phyloP scores from a whole-genome alignment of 2,329 filamentous ascomycete species.

The Nemania diffusa region DNA sequence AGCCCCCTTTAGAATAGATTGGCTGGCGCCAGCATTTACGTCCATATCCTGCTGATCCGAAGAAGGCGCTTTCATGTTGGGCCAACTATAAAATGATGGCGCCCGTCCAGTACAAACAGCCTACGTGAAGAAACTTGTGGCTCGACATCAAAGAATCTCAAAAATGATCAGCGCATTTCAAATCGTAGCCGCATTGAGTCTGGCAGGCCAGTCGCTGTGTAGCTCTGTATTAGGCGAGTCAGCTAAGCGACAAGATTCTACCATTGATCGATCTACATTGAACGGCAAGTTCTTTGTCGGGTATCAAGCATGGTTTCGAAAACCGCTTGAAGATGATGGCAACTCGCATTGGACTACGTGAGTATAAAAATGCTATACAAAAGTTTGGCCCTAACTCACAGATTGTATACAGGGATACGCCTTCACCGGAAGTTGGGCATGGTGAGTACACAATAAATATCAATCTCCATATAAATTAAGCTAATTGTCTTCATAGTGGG shows the following conservation, averaged over 20 bases:
- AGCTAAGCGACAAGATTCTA: slow-evolving; percentile 29
- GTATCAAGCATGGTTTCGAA: slow-evolving; percentile 46
- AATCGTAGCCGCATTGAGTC: slow-evolving; percentile 22
- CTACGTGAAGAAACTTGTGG: neutral
- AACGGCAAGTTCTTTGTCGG: slow-evolving; percentile 44
- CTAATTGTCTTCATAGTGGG: slow-evolving; percentile 34
- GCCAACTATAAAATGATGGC: slow-evolving; percentile 13
- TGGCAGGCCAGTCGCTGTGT: slow-evolving; percentile 23
- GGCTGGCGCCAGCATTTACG: slow-evolving; percentile 25
- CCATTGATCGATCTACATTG: slow-evolving; percentile 42
- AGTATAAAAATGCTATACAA: slow-evolving; percentile 6
- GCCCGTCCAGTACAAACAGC: neutral
- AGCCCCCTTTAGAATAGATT: slow-evolving; percentile 19
- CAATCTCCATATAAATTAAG: neutral
- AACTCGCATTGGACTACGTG: slow-evolving; percentile 46
- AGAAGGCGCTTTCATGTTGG: neutral
- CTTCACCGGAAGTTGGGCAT: slow-evolving; percentile 41
- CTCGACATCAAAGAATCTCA: neutral
- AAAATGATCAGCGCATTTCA: slow-evolving; percentile 26
- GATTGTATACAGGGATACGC: slow-evolving; percentile 31
- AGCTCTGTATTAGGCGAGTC: slow-evolving; percentile 5
- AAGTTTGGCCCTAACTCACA: slow-evolving; percentile 3
- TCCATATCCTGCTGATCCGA: slow-evolving; percentile 10
- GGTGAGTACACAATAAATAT: slow-evolving; percentile 23
- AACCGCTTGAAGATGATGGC: slow-evolving; percentile 40